Evolutionary conservation across 176 grass and related monocot genomes (phyloP).

Genomic region (Saccharum officinarum): DNA sequence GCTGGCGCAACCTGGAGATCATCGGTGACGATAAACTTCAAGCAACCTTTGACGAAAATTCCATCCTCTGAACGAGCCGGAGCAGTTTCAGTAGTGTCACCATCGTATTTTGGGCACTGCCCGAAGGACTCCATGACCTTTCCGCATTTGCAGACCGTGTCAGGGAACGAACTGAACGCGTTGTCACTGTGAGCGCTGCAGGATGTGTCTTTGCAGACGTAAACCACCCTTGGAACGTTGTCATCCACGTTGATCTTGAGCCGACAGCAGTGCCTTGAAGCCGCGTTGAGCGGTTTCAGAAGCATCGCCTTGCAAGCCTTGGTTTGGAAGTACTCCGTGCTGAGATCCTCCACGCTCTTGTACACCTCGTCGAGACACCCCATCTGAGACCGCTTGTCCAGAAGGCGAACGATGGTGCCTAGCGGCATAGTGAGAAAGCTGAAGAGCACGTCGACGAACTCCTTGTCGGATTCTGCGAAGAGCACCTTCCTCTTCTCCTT

Average conservation of each 20-base stretch:
- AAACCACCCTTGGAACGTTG: background rate
- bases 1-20: conserved; percentile 31
- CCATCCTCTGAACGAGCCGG: background rate
- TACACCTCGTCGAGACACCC: conserved; percentile 43
- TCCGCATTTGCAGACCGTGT: background rate
- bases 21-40: conserved; percentile 37
- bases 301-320: conserved; percentile 43
- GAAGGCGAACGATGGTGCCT: conserved; percentile 42
- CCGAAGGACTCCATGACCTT: background rate
- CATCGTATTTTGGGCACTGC: background rate
- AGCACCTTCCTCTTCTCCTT: conserved; percentile 36
- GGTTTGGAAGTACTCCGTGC: background rate
- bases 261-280: background rate
- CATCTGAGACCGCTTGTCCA: conserved; percentile 27
- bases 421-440: conserved; percentile 63
- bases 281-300: background rate
- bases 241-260: background rate
- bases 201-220: background rate
- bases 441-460: conserved; percentile 56
- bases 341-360: conserved; percentile 33
- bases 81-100: background rate
- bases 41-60: conserved; percentile 20
- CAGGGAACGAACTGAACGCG: background rate
- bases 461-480: conserved; percentile 35
- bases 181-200: background rate